Evolutionary conservation across 139 green algal genomes (phyloP).

Genomic region (Micromonas pusilla): DNA sequence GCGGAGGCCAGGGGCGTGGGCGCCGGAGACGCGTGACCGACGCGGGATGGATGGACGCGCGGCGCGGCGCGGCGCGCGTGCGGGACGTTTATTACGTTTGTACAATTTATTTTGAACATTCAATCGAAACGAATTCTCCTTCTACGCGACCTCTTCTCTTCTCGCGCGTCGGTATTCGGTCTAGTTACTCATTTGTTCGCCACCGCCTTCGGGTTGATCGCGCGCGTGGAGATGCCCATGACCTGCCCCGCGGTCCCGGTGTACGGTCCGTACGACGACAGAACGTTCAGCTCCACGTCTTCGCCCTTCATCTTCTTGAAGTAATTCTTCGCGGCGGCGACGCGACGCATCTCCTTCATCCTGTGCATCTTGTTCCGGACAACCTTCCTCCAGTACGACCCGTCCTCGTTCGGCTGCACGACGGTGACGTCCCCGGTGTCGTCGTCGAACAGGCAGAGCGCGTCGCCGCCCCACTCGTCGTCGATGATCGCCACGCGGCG

Average conservation of each 20-base stretch:
- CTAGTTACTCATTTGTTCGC: not conserved
- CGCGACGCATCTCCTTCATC: constrained; percentile 29
- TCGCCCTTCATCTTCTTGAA: constrained; percentile 21
- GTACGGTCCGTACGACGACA: constrained; percentile 27
- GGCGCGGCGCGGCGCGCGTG: too few relatives aligned
- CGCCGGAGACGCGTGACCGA: too few relatives aligned
- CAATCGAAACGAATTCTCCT: not conserved
- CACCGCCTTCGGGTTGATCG: constrained; percentile 24
- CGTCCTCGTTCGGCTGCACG: constrained; percentile 32
- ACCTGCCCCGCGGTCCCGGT: constrained; percentile 27
- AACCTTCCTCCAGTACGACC: constrained; percentile 31
- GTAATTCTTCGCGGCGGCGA: constrained; percentile 24
- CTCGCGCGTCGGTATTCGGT: not conserved
- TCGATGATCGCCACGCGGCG: constrained; percentile 27
- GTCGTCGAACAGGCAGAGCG: constrained; percentile 23
- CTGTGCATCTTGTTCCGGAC: constrained; percentile 33
- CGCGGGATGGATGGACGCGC: too few relatives aligned
- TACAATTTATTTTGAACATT: too few relatives aligned
- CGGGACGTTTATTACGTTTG: too few relatives aligned
- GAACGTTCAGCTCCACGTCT: constrained; percentile 11
- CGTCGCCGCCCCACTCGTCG: constrained; percentile 28
- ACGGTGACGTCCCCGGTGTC: constrained; percentile 18
- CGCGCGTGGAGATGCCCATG: constrained; percentile 26
- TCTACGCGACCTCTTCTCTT: not conserved
- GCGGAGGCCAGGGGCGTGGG: too few relatives aligned